Base-by-base conservation (phyloP, 2,329 filamentous ascomycete genomes). In the Aspergillus felis region DNA sequence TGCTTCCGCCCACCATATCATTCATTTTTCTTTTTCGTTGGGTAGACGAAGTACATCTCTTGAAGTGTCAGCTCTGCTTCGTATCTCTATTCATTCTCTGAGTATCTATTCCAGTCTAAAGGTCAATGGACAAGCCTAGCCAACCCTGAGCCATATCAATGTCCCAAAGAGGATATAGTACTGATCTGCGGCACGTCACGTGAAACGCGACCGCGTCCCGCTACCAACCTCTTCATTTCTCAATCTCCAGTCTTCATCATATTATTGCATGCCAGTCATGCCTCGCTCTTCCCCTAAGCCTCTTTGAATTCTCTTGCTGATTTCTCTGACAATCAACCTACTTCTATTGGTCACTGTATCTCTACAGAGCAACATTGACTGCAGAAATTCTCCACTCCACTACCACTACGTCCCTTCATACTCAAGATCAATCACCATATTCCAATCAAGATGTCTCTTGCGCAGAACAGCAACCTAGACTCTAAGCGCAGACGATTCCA, bases 401-500 rank as follows among this genome's bases (percentile, higher is more conserved):
- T 24, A 27, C 44, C 44, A 7, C 44, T 24, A 27, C 41, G 22
- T 22, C 3, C 22, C 41, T 2, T 9, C 51, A 41, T 25, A 49
- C 57, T 12, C 55, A 54, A 50, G 42, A 66, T 58, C 56, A 64
- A 66, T 59, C 56, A 62, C n/a, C 51, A 61, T 22, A 38, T 58
- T 57, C 54, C 35, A 25, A 38, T 53, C 50, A 57, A 41, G 42
- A 56, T 60, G 53, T 27, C 60, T 25, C 47, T 46, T 42, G 51
- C 55, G 38, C 64, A 63, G 54, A 60, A 49, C 54, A 64, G 58
- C 25, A 56, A 65, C 42, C 62, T 68, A 4, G 57, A 68, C 29
- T 73, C 75, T 32, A 79, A 79, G 63, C 74, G 75, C 56, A 72
- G 77, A 54, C 76, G 76, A 60, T 79, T 78, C 66, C 75, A 77